Conservation (phyloP, 2,329 filamentous ascomycete genomes). For the Pseudogymnoascus sp. region DNA sequence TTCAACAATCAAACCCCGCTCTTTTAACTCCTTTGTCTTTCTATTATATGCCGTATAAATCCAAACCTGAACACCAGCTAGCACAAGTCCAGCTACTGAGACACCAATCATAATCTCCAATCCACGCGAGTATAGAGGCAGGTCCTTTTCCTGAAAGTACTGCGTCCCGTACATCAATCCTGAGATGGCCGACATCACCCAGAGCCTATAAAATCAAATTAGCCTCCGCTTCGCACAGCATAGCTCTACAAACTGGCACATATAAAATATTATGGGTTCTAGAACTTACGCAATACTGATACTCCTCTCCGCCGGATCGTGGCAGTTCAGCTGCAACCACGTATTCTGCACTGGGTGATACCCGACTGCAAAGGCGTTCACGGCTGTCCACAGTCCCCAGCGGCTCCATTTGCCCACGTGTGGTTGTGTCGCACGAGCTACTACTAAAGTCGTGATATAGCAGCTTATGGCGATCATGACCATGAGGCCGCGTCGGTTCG, state of each 20-base stretch:
- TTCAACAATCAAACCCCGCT: background rate
- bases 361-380: slow-evolving; percentile 22
- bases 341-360: slow-evolving; percentile 27
- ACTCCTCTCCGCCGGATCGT: slow-evolving; percentile 24
- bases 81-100: background rate
- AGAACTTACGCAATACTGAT: slow-evolving; percentile 25
- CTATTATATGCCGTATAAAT: slow-evolving; percentile 9
- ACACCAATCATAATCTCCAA: slow-evolving; percentile 10
- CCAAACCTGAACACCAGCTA: background rate
- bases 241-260: no score
- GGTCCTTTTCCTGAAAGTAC: slow-evolving; percentile 21
- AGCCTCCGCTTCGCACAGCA: background rate
- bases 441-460: slow-evolving; percentile 33
- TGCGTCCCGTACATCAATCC: slow-evolving; percentile 26
- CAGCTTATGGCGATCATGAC: slow-evolving; percentile 32
- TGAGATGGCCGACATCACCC: slow-evolving; percentile 23
- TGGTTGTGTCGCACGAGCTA: slow-evolving; percentile 26
- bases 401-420: slow-evolving; percentile 13
- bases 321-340: slow-evolving; percentile 17
- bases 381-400: slow-evolving; percentile 13
- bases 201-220: slow-evolving; percentile 14
- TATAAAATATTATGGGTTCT: no score
- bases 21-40: background rate
- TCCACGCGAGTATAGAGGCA: slow-evolving; percentile 17
- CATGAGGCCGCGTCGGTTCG: slow-evolving; percentile 30